A percentile compares a stretch with the other conserved stretches of the same genome.
Conservation (phyloP, 2,329 filamentous ascomycete species). For the Verticillium isaacii region DNA sequence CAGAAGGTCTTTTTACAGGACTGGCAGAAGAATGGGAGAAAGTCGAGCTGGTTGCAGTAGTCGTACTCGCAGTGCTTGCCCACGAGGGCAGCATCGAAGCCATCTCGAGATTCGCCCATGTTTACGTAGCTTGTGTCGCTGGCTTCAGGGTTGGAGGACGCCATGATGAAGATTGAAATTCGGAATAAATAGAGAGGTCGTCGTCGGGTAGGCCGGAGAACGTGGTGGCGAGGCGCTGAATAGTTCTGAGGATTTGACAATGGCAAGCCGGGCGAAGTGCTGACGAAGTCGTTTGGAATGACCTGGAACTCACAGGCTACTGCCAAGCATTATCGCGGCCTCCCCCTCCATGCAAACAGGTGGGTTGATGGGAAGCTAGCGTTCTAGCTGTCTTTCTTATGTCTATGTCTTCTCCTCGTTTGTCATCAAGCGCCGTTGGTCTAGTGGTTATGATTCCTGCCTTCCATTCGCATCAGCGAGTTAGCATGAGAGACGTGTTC, state of each 20-base stretch:
- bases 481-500: not conserved
- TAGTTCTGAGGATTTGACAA: not conserved
- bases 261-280: not conserved
- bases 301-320: not conserved
- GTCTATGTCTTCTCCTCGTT: not conserved
- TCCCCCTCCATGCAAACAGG: not conserved
- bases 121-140: conserved; percentile 57
- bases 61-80: conserved; percentile 87
- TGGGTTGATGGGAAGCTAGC: not conserved
- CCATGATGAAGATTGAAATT: conserved; percentile 33
- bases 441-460: not conserved
- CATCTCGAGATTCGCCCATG: conserved; percentile 55
- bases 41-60: conserved; percentile 93
- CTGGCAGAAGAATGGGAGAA: conserved; percentile 90
- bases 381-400: too few species aligned
- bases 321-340: not conserved
- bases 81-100: conserved; percentile 73
- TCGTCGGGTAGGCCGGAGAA: not conserved
- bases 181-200: not conserved
- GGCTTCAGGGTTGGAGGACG: conserved; percentile 39
- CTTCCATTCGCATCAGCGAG: not conserved
- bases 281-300: not conserved
- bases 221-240: not conserved
- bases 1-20: conserved; percentile 84
- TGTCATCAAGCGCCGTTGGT: not conserved